A percentile compares a stretch with the other conserved stretches of the same genome.
Evolutionary conservation across 2,329 filamentous ascomycete genomes (phyloP).

Genomic region (Pseudogymnoascus verrucosus): DNA sequence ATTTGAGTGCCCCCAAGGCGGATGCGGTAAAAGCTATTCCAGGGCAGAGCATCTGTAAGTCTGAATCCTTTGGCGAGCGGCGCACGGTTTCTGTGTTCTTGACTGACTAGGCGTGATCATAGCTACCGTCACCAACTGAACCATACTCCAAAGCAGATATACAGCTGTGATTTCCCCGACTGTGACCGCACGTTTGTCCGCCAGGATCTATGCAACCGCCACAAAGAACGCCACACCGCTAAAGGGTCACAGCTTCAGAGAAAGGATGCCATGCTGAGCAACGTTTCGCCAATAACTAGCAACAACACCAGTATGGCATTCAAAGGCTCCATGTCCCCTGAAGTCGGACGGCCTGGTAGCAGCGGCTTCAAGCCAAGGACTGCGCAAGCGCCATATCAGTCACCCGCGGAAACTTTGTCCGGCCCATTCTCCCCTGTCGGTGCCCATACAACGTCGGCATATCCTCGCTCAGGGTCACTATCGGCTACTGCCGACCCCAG

Average conservation of each 20-base stretch:
- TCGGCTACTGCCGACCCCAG: conserved; percentile 22
- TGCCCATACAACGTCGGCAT: conserved; percentile 23
- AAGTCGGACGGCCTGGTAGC: conserved; percentile 23
- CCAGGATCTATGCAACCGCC: conserved; percentile 82
- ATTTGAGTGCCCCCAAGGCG: conserved; percentile 75
- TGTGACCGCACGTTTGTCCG: conserved; percentile 88
- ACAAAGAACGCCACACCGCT: conserved; percentile 72
- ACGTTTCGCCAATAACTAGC: conserved; percentile 30
- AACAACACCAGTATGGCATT: conserved; percentile 1
- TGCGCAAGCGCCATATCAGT: conserved; percentile 25
- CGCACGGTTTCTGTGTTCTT: background rate
- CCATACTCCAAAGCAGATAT: conserved; percentile 92
- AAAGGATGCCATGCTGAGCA: conserved; percentile 58
- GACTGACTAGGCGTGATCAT: conserved; percentile 8
- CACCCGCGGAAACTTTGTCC: conserved; percentile 23
- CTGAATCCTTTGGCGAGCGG: conserved; percentile 18
- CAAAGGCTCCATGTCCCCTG: conserved; percentile 25
- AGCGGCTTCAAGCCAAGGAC: conserved; percentile 21
- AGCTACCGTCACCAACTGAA: conserved; percentile 89
- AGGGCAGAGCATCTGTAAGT: conserved; percentile 87
- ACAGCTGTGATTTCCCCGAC: conserved; percentile 84
- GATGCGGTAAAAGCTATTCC: conserved; percentile 93
- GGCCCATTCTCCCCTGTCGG: conserved; percentile 25
- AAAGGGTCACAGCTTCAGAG: conserved; percentile 70
- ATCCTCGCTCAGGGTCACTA: conserved; percentile 18